Conservation (phyloP, 2,329 filamentous ascomycete species). For the Ceratocystiopsis sp. region DNA sequence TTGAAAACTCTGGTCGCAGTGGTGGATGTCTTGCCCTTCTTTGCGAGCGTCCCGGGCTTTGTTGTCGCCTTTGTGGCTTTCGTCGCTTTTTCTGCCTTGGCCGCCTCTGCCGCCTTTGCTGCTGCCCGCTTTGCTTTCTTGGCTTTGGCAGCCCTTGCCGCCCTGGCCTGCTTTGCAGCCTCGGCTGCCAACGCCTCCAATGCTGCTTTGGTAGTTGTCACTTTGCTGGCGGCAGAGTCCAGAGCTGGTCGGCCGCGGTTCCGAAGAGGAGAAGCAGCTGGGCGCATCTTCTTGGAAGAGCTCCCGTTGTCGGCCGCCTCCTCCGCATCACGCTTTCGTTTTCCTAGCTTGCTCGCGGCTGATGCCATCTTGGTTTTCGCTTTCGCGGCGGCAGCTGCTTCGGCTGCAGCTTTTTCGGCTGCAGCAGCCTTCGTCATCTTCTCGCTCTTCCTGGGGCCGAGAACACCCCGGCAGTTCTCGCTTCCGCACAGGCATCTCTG, state of each 20-base stretch:
- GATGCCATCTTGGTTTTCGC: not conserved
- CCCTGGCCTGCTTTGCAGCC: slow-evolving; percentile 2
- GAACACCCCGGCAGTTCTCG: slow-evolving; percentile 44
- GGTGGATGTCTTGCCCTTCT: too few species aligned
- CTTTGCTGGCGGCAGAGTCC: not conserved
- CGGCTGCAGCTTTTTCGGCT: not conserved
- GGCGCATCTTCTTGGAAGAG: not conserved
- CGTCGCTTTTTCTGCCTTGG: slow-evolving; percentile 1
- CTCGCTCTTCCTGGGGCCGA: slow-evolving; percentile 43
- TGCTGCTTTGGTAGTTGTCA: slow-evolving; percentile 7
- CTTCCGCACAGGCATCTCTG: slow-evolving; percentile 49
- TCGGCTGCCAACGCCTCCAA: slow-evolving; percentile 3
- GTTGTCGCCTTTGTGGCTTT: slow-evolving; percentile 1
- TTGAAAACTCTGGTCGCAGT: too few species aligned
- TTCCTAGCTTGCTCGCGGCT: too few species aligned
- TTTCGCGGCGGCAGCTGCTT: slow-evolving; percentile 4
- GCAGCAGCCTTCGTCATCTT: not conserved
- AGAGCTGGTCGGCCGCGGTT: not conserved
- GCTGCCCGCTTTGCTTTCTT: not conserved
- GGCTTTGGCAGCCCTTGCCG: slow-evolving; percentile 9
- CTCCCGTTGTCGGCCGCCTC: not conserved
- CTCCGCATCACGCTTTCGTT: too few species aligned
- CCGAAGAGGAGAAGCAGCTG: not conserved
- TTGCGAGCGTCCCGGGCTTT: not conserved
- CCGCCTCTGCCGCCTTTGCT: not conserved